phyloP scores from a whole-genome alignment of 192 early-diverging fungal species.

The Podochytrium sp. region DNA sequence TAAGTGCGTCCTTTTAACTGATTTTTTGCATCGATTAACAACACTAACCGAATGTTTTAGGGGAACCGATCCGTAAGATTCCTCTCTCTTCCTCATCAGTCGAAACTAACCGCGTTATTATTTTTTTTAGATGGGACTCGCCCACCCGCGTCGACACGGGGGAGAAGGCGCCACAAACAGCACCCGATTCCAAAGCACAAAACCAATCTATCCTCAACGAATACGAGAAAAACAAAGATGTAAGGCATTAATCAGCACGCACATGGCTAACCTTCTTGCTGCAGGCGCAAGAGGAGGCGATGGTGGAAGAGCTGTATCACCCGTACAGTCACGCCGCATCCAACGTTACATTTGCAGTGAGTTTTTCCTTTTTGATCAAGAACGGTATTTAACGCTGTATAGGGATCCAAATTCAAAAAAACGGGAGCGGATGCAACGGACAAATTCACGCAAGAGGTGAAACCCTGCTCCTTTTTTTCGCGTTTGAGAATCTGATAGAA shows the following conservation, averaged over 20 bases:
- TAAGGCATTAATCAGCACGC: not conserved
- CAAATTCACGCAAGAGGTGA: constrained; percentile 20
- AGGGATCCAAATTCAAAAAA: constrained; percentile 37
- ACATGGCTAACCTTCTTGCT: not conserved
- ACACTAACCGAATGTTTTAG: not conserved
- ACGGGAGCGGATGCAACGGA: constrained; percentile 6
- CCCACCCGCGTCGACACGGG: constrained; percentile 2
- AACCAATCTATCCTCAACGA: constrained; percentile 30
- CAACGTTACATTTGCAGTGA: constrained; percentile 31
- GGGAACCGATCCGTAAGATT: not conserved
- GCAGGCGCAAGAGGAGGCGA: constrained; percentile 16
- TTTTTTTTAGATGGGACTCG: constrained; percentile 18
- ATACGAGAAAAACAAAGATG: constrained; percentile 34
- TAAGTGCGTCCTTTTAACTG: not conserved
- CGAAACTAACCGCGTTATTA: not conserved
- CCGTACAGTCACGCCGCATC: constrained; percentile 18
- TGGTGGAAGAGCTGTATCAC: constrained; percentile 30
- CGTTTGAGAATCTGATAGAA: not conserved
- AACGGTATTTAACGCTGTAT: not conserved
- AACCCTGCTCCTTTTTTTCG: not conserved
- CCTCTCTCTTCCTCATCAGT: no score
- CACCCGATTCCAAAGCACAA: constrained; percentile 23
- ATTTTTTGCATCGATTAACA: not conserved
- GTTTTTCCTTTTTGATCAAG: not conserved
- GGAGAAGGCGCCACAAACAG: not conserved